These are phyloP conservation scores for Phytophthora cajani DNA, from an alignment of 352 stramenopile genomes.

Conservation along the genomic window DNA sequence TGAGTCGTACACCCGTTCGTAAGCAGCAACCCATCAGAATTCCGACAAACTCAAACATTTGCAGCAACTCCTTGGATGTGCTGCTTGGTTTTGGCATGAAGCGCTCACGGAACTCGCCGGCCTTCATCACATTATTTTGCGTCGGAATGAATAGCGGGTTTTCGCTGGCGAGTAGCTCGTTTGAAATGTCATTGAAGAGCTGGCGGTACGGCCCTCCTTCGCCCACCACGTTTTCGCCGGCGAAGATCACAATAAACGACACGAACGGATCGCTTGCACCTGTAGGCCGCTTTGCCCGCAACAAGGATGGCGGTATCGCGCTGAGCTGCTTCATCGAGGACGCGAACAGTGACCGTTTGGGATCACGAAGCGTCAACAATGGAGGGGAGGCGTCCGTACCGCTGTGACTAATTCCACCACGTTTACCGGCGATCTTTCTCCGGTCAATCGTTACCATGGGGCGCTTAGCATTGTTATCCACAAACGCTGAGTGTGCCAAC, in stretches of 20 bases:
- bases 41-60: conserved; percentile 83
- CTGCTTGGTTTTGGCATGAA: conserved; percentile 68
- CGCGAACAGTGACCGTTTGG: conserved; percentile 75
- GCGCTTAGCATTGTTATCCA: conserved; percentile 56
- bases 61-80: conserved; percentile 59
- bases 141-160: conserved; percentile 76
- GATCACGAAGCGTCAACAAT: conserved; percentile 43
- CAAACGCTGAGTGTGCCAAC: conserved; percentile 51
- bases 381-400: conserved; percentile 11
- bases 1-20: conserved; percentile 77
- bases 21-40: conserved; percentile 82
- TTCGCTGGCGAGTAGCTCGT: conserved; percentile 56
- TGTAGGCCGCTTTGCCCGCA: conserved; percentile 76
- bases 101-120: conserved; percentile 74
- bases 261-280: conserved; percentile 84
- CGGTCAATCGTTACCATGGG: conserved; percentile 78
- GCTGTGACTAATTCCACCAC: conserved; percentile 20
- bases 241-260: conserved; percentile 81
- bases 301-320: conserved; percentile 46
- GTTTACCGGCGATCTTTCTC: conserved; percentile 50
- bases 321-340: conserved; percentile 66
- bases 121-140: conserved; percentile 75
- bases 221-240: conserved; percentile 81
- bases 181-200: conserved; percentile 80
- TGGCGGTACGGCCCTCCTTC: conserved; percentile 83